Base-by-base conservation (phyloP, 2,329 filamentous ascomycete species). In the Bipolaris bicolor region DNA sequence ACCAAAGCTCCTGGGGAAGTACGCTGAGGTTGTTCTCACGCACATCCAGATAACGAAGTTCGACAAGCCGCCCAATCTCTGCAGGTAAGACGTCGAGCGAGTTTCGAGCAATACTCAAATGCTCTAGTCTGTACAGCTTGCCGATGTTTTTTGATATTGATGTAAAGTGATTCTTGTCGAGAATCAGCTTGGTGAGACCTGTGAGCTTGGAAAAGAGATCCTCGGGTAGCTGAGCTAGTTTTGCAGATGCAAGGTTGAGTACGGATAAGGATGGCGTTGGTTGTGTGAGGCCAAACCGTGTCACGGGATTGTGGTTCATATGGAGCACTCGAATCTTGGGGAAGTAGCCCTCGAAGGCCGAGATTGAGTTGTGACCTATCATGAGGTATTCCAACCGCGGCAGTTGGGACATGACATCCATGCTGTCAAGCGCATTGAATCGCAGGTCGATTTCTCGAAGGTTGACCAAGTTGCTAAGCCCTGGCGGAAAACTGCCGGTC, bases 161-260 rank as follows among this genome's bases (percentile, higher is more conserved):
- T 0, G 95, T 92, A 67, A 99, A 96, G 73, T 97, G 96, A 70
- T 99, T 99, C 73, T 91, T 93, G 78, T 97, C 94, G 52, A 99
- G 82, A 16, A 94, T 89, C 20, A 99, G 83, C 68, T 93, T 92
- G 56, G 94, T 91, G 43, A 99, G 78, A 67, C 92, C 95, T 7
- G 90, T 85, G 79, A 98, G 88, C 71, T 94, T 92, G 64, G 90
- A 88, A 72, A 97, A 98, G 13, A 94, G 85, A 44, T 90, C 88
- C 72, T 97, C 95, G 7, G 87, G 87, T 50, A 99, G 88, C 70
- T 92, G 91, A 2, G 93, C 90, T 41, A 99, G 81, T 76, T 98
- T 97, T 5, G 90, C 92, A 52, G 92, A 94, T 6, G 93, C 95
- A 53, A 99, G 82, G 69, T 97, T 98, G 49, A 99, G 83, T 16